These are phyloP conservation scores for Aspergillus brasiliensis DNA, from an alignment of 2,329 filamentous ascomycete species.

Conservation along the genomic window DNA sequence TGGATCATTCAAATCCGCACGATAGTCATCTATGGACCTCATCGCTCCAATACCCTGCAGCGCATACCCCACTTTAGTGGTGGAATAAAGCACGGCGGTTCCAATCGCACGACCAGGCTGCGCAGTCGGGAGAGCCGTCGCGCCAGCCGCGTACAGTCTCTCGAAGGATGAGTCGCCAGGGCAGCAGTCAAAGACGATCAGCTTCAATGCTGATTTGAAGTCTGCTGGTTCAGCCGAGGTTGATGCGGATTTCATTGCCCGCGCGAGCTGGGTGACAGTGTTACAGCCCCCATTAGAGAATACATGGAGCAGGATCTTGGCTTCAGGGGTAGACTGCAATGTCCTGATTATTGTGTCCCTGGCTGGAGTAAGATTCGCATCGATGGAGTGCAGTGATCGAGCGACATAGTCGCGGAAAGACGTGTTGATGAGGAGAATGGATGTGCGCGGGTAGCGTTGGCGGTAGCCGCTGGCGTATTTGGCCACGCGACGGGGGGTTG, in stretches of 20 bases:
- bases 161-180: conserved; percentile 13
- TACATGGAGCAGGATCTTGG: conserved; percentile 14
- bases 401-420: conserved; percentile 7
- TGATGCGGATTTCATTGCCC: not conserved
- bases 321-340: not conserved
- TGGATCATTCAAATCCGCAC: conserved; percentile 20
- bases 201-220: not conserved
- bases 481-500: conserved; percentile 12
- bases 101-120: conserved; percentile 14
- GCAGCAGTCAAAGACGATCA: conserved; percentile 18
- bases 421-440: conserved; percentile 16
- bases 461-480: conserved; percentile 17
- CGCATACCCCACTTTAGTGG: conserved; percentile 13
- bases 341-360: conserved; percentile 1
- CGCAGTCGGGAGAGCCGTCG: conserved; percentile 14
- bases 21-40: conserved; percentile 17
- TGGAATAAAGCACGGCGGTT: conserved; percentile 20
- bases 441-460: not conserved
- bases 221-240: not conserved
- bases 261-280: conserved; percentile 10
- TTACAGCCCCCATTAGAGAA: conserved; percentile 21
- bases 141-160: conserved; percentile 12
- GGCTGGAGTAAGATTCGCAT: conserved; percentile 7
- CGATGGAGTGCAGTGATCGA: conserved; percentile 1
- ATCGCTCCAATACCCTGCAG: conserved; percentile 17